Conservation (phyloP, 768 basidiomycete species). For the Tulasnella sp. region DNA sequence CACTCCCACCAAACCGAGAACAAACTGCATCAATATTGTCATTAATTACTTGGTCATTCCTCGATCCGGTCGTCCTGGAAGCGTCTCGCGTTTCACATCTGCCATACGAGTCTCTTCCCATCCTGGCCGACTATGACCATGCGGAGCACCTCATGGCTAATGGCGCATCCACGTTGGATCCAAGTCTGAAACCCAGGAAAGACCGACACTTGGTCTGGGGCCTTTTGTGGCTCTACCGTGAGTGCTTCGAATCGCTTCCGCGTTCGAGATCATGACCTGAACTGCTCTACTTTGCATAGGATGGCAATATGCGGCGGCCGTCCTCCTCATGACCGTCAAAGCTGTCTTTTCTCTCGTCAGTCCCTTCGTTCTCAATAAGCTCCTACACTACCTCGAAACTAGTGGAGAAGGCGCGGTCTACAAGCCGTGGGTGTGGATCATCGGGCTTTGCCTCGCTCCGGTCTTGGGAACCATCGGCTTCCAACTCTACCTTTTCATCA, state of each 20-base stretch:
- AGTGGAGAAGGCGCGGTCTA: conserved; percentile 53
- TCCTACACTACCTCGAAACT: conserved; percentile 58
- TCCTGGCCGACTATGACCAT: conserved; percentile 51
- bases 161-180: conserved; percentile 42
- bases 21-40: conserved; percentile 56
- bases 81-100: conserved; percentile 53
- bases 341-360: conserved; percentile 22
- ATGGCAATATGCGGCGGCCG: conserved; percentile 38
- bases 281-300: neutral
- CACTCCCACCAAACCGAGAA: conserved; percentile 49
- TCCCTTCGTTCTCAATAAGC: conserved; percentile 36
- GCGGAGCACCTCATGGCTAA: conserved; percentile 43
- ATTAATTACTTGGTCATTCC: conserved; percentile 54
- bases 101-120: conserved; percentile 50
- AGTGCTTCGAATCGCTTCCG: neutral
- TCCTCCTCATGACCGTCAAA: conserved; percentile 31
- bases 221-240: conserved; percentile 41
- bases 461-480: conserved; percentile 47
- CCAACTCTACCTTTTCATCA: conserved; percentile 59
- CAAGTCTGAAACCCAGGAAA: conserved; percentile 42
- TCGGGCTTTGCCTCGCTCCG: conserved; percentile 42
- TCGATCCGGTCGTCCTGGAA: conserved; percentile 55
- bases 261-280: neutral
- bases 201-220: conserved; percentile 42
- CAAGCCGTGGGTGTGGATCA: conserved; percentile 63